These are phyloP conservation scores for Acephala macrosclerotiorum DNA, from an alignment of 2,329 filamentous ascomycete genomes.

Conservation along the genomic window DNA sequence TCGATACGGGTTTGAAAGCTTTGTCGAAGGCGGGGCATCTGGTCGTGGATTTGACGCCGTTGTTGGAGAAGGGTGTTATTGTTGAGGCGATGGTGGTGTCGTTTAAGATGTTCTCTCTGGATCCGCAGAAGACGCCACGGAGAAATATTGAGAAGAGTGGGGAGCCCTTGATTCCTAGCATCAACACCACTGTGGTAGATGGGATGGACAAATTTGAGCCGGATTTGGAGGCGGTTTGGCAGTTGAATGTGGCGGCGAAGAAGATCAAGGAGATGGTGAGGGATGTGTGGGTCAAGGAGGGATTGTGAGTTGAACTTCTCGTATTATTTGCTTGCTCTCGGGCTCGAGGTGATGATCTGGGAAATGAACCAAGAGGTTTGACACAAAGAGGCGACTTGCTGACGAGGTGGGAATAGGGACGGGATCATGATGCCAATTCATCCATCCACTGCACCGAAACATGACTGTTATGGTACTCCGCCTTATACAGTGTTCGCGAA, in stretches of 20 bases:
- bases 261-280: constrained; percentile 47
- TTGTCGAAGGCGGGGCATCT: constrained; percentile 54
- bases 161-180: constrained; percentile 53
- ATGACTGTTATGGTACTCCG: constrained; percentile 57
- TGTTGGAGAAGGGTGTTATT: constrained; percentile 5
- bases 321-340: too few relatives aligned
- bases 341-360: too few relatives aligned
- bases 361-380: too few relatives aligned
- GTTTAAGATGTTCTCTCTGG: constrained; percentile 21
- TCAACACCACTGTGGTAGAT: constrained; percentile 40
- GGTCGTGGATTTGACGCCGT: constrained; percentile 46
- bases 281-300: constrained; percentile 51
- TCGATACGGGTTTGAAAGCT: constrained; percentile 49
- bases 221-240: constrained; percentile 10
- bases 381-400: too few relatives aligned
- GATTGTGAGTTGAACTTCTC: neutral
- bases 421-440: constrained; percentile 35
- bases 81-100: constrained; percentile 2
- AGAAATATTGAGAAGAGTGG: constrained; percentile 36
- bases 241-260: constrained; percentile 25
- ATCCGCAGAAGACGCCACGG: constrained; percentile 18
- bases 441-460: constrained; percentile 57
- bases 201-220: constrained; percentile 31
- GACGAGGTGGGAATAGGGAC: neutral
- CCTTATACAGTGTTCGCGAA: constrained; percentile 59